Percentiles rank a stretch among this genome's conserved stretches.
Conservation (phyloP, 148 eudicot genomes). For the Spergularia marina region DNA sequence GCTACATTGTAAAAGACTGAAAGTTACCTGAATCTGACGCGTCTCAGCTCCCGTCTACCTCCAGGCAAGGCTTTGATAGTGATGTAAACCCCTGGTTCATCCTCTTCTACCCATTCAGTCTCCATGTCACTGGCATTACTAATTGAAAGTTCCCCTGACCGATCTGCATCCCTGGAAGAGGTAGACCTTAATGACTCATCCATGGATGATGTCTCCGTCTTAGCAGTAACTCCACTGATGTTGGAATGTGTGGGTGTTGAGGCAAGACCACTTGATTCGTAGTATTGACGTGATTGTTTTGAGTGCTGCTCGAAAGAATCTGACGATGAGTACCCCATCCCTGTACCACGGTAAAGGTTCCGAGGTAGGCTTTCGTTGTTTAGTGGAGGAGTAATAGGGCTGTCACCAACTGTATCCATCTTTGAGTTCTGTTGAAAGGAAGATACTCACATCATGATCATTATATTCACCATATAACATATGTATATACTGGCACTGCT, state of each 20-base stretch:
- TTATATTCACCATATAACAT: not conserved
- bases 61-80: conserved; percentile 86
- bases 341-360: conserved; percentile 50
- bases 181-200: conserved; percentile 71
- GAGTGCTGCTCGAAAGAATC: conserved; percentile 80
- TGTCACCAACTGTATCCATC: conserved; percentile 57
- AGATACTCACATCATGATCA: not conserved
- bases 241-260: conserved; percentile 87
- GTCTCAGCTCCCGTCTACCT: conserved; percentile 84
- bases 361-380: conserved; percentile 70
- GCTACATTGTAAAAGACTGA: not conserved
- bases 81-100: conserved; percentile 94
- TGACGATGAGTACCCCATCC: conserved; percentile 73
- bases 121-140: conserved; percentile 91
- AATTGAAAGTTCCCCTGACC: conserved; percentile 77
- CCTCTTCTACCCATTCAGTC: conserved; percentile 95
- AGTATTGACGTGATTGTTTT: conserved; percentile 46
- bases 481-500: no score
- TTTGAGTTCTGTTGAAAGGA: conserved; percentile 49
- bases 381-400: conserved; percentile 83
- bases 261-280: conserved; percentile 57
- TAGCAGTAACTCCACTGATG: conserved; percentile 64
- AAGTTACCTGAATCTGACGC: conserved; percentile 92
- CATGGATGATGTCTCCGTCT: conserved; percentile 78
- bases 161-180: conserved; percentile 82